Percentiles rank a stretch among this genome's conserved stretches.
These are phyloP conservation scores for Gossypium herbaceum DNA, from an alignment of 345 rosid genomes.

Conservation along the genomic window DNA sequence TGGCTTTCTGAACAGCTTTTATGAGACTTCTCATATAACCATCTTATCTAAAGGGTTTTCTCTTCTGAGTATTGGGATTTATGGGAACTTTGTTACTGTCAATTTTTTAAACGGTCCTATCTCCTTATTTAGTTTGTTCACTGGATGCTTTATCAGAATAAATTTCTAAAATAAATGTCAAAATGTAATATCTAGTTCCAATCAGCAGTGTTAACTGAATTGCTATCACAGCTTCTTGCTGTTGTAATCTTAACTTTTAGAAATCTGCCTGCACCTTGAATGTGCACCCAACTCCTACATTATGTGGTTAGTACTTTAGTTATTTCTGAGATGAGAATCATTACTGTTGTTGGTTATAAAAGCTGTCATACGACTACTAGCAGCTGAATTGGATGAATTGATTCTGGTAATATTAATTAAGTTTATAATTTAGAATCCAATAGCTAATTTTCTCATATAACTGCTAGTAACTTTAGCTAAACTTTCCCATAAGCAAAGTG, in stretches of 20 bases:
- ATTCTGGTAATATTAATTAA: not conserved
- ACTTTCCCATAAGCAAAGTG: not conserved
- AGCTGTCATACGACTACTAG: not conserved
- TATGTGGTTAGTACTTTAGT: not conserved
- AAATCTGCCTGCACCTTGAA: not conserved
- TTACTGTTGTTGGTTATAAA: not conserved
- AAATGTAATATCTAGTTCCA: conserved; percentile 1
- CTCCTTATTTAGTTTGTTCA: not conserved
- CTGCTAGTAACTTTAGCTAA: not conserved
- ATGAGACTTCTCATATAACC: not conserved
- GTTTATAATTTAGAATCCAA: not conserved
- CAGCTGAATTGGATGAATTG: not conserved
- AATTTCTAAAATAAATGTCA: not conserved
- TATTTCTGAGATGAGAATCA: not conserved
- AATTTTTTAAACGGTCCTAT: not conserved
- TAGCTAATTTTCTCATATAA: not conserved
- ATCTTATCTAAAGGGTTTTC: not conserved
- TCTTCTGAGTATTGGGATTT: not conserved
- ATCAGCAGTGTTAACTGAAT: not conserved
- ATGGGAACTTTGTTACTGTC: not conserved
- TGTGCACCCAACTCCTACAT: not conserved
- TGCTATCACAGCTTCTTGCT: not conserved
- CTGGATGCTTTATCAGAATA: not conserved
- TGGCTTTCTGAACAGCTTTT: not conserved
- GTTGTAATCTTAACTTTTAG: not conserved